phyloP scores from a whole-genome alignment of 208 protist genomes.

The Crithidia sp. region DNA sequence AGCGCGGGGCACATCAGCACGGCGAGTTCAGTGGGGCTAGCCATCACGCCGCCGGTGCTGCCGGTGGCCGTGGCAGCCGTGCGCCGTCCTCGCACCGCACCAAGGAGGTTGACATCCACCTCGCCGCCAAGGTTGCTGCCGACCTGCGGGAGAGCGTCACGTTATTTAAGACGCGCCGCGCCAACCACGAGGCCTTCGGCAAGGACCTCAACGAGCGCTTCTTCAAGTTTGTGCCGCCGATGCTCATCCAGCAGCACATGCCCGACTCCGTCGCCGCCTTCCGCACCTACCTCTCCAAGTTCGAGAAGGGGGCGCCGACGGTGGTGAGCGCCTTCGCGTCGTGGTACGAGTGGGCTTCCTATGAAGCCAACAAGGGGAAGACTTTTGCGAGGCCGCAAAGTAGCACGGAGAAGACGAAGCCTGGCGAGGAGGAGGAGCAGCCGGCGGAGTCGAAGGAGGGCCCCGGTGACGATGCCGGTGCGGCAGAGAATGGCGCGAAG shows the following conservation, averaged over 20 bases:
- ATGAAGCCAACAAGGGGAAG: constrained; percentile 67
- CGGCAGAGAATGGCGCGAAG: constrained; percentile 7
- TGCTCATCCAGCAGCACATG: constrained; percentile 82
- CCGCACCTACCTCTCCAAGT: constrained; percentile 77
- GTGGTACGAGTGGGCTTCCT: constrained; percentile 90
- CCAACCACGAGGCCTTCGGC: constrained; percentile 50
- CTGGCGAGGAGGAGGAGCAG: constrained; percentile 14
- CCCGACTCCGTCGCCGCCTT: constrained; percentile 64
- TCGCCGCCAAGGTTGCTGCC: constrained; percentile 75
- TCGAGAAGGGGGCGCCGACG: constrained; percentile 61
- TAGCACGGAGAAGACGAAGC: constrained; percentile 5
- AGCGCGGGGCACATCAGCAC: constrained; percentile 31
- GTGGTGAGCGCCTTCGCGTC: constrained; percentile 62
- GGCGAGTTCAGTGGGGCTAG: background rate
- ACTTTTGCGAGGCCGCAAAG: constrained; percentile 26
- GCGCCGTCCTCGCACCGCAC: constrained; percentile 49
- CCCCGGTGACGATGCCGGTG: background rate
- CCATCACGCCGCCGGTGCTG: background rate
- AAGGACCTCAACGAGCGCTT: constrained; percentile 59
- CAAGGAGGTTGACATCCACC: constrained; percentile 76
- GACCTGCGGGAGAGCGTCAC: constrained; percentile 74
- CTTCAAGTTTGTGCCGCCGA: constrained; percentile 76
- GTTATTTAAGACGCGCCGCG: constrained; percentile 60
- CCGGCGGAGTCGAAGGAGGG: constrained; percentile 30
- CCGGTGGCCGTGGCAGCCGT: background rate